Evolutionary conservation across 805 yeast species (phyloP).

Genomic region (Torulaspora microellipsoides): DNA sequence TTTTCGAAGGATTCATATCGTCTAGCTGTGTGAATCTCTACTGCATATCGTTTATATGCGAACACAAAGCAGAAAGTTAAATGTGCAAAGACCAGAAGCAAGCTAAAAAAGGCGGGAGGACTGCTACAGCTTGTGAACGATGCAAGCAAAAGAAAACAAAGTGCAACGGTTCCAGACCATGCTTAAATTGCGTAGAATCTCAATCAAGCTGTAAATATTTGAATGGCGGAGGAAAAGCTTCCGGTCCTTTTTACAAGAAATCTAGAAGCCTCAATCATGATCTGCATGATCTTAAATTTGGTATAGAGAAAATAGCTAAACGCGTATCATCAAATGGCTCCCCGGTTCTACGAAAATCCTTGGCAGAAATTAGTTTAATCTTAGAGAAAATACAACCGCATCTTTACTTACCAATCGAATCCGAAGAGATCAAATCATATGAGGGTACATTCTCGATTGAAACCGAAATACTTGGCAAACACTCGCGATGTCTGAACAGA

Average conservation of each 20-base stretch:
- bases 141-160: conserved; percentile 54
- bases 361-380: conserved; percentile 3
- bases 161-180: conserved; percentile 52
- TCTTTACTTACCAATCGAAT: conserved; percentile 4
- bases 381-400: conserved; percentile 9
- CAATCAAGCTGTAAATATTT: conserved; percentile 8
- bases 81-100: too few relatives aligned
- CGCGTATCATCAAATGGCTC: conserved; percentile 2
- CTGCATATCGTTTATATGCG: too few relatives aligned
- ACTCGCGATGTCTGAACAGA: conserved; percentile 1
- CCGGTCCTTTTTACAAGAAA: conserved; percentile 4
- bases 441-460: conserved; percentile 9
- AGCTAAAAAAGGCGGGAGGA: too few relatives aligned
- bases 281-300: conserved; percentile 2
- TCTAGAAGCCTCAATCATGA: conserved; percentile 9
- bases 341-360: not conserved
- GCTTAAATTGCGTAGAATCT: conserved; percentile 39
- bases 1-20: too few relatives aligned
- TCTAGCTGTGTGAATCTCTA: too few relatives aligned
- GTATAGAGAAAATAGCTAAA: conserved; percentile 4
- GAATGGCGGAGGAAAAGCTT: not conserved
- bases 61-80: too few relatives aligned
- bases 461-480: conserved; percentile 9
- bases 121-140: conserved; percentile 48
- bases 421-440: conserved; percentile 1